Evolutionary conservation across 1,284 basidiomycete genomes (phyloP).

Genomic region (Pseudozyma hubeiensis): DNA sequence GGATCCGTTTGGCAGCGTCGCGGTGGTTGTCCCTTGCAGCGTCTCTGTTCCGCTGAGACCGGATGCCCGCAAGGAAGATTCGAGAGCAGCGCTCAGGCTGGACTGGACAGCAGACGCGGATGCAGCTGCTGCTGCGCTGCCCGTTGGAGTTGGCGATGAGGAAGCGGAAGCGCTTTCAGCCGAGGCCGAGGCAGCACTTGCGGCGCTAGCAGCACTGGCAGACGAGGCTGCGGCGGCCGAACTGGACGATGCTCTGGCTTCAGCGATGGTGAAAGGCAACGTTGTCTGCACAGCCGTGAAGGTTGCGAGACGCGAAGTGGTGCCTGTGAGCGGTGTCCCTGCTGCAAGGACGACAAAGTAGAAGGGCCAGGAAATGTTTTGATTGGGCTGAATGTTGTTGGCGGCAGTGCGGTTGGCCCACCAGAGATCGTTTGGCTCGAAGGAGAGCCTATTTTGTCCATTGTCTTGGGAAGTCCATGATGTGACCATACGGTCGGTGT

Average conservation of each 20-base stretch:
- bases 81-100: conserved; percentile 48
- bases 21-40: conserved; percentile 51
- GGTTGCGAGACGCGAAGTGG: conserved; percentile 50
- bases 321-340: conserved; percentile 36
- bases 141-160: conserved; percentile 6
- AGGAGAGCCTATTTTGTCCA: conserved; percentile 51
- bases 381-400: conserved; percentile 50
- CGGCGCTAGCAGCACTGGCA: conserved; percentile 19
- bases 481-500: conserved; percentile 50
- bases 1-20: conserved; percentile 57
- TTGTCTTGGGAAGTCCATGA: conserved; percentile 58
- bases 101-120: conserved; percentile 53
- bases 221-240: conserved; percentile 37
- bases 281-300: conserved; percentile 60
- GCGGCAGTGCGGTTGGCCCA: conserved; percentile 51
- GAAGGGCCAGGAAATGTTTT: conserved; percentile 63
- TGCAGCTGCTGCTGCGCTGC: conserved; percentile 22
- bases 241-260: conserved; percentile 28
- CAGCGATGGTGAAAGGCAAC: conserved; percentile 46
- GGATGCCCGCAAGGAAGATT: conserved; percentile 43
- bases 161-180: conserved; percentile 17
- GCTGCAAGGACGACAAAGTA: conserved; percentile 61
- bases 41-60: conserved; percentile 61
- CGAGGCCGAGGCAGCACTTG: conserved; percentile 36
- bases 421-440: conserved; percentile 56